Evolutionary conservation across 2,329 filamentous ascomycete genomes (phyloP).

Genomic region (Nemania abortiva): DNA sequence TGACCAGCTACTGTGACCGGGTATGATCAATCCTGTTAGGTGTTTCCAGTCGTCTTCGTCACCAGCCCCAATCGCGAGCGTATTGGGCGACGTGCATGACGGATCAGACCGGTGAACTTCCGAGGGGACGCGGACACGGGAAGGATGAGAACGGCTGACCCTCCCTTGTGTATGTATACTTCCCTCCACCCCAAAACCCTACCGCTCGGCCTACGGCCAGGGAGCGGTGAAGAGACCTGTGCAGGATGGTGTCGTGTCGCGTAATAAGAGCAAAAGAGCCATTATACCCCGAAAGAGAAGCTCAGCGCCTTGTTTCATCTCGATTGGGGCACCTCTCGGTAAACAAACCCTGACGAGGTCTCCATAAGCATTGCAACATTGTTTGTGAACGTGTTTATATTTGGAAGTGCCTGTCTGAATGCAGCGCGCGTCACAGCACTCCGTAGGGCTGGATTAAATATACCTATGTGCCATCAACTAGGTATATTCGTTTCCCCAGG

Average conservation of each 20-base stretch:
- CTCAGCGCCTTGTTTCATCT: constrained; percentile 25
- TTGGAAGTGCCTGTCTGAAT: constrained; percentile 10
- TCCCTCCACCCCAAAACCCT: background rate
- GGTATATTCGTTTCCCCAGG: background rate
- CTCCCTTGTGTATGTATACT: background rate
- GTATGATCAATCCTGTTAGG: background rate
- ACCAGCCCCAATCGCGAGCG: constrained; percentile 4
- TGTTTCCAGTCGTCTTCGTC: background rate
- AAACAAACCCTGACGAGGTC: constrained; percentile 10
- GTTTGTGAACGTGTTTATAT: background rate
- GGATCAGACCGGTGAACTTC: constrained; percentile 32
- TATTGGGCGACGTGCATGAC: constrained; percentile 23
- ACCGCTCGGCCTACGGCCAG: constrained; percentile 3
- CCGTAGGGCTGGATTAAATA: constrained; percentile 29
- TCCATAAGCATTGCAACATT: constrained; percentile 29
- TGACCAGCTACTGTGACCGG: background rate
- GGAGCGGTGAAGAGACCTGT: constrained; percentile 34
- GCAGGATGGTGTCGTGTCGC: constrained; percentile 28
- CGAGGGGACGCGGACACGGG: constrained; percentile 33
- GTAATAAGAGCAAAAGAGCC: constrained; percentile 32
- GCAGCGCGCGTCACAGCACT: constrained; percentile 25
- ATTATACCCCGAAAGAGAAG: constrained; percentile 31
- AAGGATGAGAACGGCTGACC: constrained; percentile 34
- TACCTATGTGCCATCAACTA: background rate
- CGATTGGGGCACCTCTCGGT: constrained; percentile 24